Conservation (phyloP, 129 eudicot genomes). For the Helianthus tuberosus region DNA sequence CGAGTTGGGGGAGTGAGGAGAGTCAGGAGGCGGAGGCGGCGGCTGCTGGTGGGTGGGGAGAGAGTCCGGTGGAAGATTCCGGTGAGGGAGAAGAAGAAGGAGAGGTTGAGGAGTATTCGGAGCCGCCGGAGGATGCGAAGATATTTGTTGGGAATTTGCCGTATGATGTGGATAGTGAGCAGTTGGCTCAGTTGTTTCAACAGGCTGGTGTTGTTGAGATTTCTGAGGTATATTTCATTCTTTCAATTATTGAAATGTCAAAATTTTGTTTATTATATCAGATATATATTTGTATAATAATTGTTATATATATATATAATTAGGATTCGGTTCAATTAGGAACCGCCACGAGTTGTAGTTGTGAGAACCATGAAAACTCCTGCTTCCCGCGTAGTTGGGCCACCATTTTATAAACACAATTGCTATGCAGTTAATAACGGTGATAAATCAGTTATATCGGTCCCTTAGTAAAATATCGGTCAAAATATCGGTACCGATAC, state of each 20-base stretch:
- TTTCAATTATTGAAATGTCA: neutral
- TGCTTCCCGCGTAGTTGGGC: too few species aligned
- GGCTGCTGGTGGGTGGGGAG: neutral
- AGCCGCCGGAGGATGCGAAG: conserved; percentile 79
- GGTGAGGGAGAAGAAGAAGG: conserved; percentile 11
- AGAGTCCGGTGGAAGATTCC: neutral
- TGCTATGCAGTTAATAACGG: too few species aligned
- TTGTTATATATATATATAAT: too few species aligned
- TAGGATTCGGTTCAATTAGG: too few species aligned
- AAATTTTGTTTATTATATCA: too few species aligned
- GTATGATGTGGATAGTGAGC: conserved; percentile 75
- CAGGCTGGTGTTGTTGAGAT: conserved; percentile 87
- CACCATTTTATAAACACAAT: too few species aligned
- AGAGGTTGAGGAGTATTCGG: conserved; percentile 28
- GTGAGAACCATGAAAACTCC: too few species aligned
- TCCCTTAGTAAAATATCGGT: too few species aligned
- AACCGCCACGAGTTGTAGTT: too few species aligned
- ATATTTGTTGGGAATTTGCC: conserved; percentile 85
- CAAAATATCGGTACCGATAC: too few species aligned
- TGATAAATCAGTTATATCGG: too few species aligned
- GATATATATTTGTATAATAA: too few species aligned
- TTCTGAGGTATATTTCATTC: conserved; percentile 54
- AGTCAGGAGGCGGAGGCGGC: conserved; percentile 20
- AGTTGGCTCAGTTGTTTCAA: conserved; percentile 72
- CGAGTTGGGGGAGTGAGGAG: conserved; percentile 32